Evolutionary conservation across 371 early-diverging fungal genomes (phyloP).

Genomic region (Mucor plumbeus): DNA sequence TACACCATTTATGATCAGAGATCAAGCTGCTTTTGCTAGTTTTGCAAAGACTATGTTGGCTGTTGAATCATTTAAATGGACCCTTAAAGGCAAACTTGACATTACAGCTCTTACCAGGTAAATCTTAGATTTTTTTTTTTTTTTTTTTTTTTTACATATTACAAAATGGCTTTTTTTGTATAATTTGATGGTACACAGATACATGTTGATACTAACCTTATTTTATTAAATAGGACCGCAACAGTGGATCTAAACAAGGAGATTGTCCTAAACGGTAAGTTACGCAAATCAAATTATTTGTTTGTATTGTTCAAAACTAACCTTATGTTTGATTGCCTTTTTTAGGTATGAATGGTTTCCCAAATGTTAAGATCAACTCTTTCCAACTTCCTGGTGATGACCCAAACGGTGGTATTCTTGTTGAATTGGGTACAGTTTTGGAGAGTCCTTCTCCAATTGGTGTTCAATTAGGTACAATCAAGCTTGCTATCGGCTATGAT

Average conservation of each 20-base stretch:
- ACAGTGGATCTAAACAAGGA: slow-evolving; percentile 51
- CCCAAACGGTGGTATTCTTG: slow-evolving; percentile 59
- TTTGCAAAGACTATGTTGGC: slow-evolving; percentile 64
- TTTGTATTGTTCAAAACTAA: too few relatives aligned
- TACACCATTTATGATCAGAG: slow-evolving; percentile 53
- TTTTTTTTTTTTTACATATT: too few relatives aligned
- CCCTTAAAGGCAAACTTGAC: slow-evolving; percentile 59
- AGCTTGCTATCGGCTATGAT: slow-evolving; percentile 55
- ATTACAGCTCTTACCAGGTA: slow-evolving; percentile 64
- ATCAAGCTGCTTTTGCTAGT: slow-evolving; percentile 52
- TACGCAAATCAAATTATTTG: too few relatives aligned
- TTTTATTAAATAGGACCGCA: slow-evolving; percentile 46
- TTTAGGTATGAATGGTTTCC: slow-evolving; percentile 55
- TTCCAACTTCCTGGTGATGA: slow-evolving; percentile 63
- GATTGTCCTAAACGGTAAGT: slow-evolving; percentile 39
- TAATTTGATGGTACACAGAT: slow-evolving; percentile 19
- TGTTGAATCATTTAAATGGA: slow-evolving; percentile 58
- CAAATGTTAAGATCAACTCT: slow-evolving; percentile 54
- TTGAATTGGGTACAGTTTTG: slow-evolving; percentile 59
- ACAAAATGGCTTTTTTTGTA: slow-evolving; percentile 5
- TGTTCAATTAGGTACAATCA: slow-evolving; percentile 61
- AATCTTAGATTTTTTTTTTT: too few relatives aligned
- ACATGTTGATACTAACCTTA: slow-evolving; percentile 8
- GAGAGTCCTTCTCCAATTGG: slow-evolving; percentile 66
- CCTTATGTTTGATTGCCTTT: slow-evolving; percentile 13